A percentile compares a stretch with the other conserved stretches of the same genome.
Evolutionary conservation across 1,139 yeast genomes (phyloP).

Genomic region (Hemisphaericaspora xylanilytica): DNA sequence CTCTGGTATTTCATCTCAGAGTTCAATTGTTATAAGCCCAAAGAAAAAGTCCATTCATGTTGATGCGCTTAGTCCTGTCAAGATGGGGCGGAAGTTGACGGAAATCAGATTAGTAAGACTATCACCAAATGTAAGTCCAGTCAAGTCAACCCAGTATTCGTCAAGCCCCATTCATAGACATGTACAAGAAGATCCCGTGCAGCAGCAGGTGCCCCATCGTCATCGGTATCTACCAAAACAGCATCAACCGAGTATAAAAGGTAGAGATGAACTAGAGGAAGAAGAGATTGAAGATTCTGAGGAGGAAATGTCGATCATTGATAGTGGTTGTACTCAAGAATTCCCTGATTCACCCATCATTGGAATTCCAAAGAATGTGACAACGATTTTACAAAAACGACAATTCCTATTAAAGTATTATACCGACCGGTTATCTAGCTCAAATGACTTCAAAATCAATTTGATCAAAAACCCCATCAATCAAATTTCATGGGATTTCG

Average conservation of each 20-base stretch:
- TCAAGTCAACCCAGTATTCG: constrained; percentile 15
- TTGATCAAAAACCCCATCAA: constrained; percentile 29
- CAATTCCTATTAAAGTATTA: constrained; percentile 28
- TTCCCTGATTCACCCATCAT: constrained; percentile 4
- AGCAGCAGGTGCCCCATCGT: constrained; percentile 1
- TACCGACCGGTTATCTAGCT: constrained; percentile 20
- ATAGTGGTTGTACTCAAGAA: not conserved
- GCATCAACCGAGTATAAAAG: not conserved
- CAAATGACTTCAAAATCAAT: constrained; percentile 23
- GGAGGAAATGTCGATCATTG: constrained; percentile 13
- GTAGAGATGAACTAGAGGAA: constrained; percentile 12
- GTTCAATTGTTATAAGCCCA: constrained; percentile 9
- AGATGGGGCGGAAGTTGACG: constrained; percentile 1
- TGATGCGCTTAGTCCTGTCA: constrained; percentile 7
- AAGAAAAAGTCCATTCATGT: constrained; percentile 2
- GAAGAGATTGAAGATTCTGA: constrained; percentile 22
- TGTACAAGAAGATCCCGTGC: constrained; percentile 5
- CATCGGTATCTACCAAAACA: too few species aligned
- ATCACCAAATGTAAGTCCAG: constrained; percentile 4
- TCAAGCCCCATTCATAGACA: constrained; percentile 8
- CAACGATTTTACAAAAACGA: constrained; percentile 30
- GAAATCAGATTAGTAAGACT: not conserved
- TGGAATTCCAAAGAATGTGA: constrained; percentile 10
- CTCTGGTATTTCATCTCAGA: constrained; percentile 3
- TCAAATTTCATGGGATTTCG: constrained; percentile 36